Conservation (phyloP, 129 eudicot genomes). For the Lonicera japonica region DNA sequence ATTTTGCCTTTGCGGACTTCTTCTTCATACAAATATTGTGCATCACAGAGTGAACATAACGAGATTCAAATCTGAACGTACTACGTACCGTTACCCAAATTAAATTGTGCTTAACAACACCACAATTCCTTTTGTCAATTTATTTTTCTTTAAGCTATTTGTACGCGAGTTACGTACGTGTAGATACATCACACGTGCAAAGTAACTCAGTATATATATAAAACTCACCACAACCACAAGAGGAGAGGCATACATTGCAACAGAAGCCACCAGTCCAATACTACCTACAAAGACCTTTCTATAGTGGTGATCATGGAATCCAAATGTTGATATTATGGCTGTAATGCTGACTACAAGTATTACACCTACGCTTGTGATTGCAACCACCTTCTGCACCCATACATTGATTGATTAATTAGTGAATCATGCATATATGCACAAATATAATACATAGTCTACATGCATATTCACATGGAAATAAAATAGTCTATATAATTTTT, state of each 20-base stretch:
- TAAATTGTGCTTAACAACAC: background rate
- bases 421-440: background rate
- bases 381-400: conserved; percentile 61
- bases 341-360: conserved; percentile 23
- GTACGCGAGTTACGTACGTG: too few species aligned
- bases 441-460: too few species aligned
- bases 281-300: conserved; percentile 71
- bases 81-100: background rate
- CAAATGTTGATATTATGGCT: conserved; percentile 50
- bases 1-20: too few species aligned
- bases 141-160: too few species aligned
- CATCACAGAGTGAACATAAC: too few species aligned
- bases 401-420: background rate
- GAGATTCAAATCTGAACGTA: too few species aligned
- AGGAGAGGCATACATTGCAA: conserved; percentile 75
- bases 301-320: conserved; percentile 50
- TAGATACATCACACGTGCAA: too few species aligned
- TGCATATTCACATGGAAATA: too few species aligned
- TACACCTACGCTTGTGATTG: conserved; percentile 27
- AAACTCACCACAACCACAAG: conserved; percentile 68
- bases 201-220: too few species aligned
- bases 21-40: background rate
- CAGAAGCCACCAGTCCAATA: conserved; percentile 60
- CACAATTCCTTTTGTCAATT: background rate
- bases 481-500: too few species aligned